Percentiles rank a stretch among this genome's conserved stretches.
Conservation (phyloP, 163 green algal species). For the Trebouxiophyceae sp. region DNA sequence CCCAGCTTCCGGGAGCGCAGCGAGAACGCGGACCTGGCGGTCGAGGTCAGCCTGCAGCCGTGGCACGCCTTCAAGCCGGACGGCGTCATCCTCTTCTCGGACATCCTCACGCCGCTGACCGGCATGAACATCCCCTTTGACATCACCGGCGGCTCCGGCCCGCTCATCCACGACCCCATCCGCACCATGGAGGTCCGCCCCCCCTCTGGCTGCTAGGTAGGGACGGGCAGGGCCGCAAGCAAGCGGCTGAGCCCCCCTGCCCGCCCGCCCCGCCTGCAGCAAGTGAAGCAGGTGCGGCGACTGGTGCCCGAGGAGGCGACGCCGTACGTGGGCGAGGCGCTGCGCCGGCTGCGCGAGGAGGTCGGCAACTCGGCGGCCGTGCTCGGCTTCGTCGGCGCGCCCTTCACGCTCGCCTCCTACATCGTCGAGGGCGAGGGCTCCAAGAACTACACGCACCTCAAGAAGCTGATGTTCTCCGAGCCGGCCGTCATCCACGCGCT, state of each 20-base stretch:
- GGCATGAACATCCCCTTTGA: slow-evolving; percentile 97
- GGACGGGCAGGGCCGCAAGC: too few species aligned
- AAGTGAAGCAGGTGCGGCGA: slow-evolving; percentile 57
- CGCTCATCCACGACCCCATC: slow-evolving; percentile 84
- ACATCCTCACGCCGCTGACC: slow-evolving; percentile 91
- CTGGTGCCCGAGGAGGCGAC: slow-evolving; percentile 63
- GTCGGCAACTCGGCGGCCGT: slow-evolving; percentile 21
- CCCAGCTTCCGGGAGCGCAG: slow-evolving; percentile 85
- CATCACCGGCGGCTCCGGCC: slow-evolving; percentile 71
- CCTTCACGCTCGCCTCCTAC: slow-evolving; percentile 91
- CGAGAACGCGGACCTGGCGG: slow-evolving; percentile 81
- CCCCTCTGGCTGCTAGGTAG: too few species aligned
- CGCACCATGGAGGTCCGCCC: slow-evolving; percentile 58
- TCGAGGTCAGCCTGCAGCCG: slow-evolving; percentile 88
- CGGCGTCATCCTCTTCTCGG: slow-evolving; percentile 92
- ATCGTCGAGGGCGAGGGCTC: slow-evolving; percentile 76
- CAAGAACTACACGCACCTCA: slow-evolving; percentile 85
- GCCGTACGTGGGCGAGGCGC: slow-evolving; percentile 77
- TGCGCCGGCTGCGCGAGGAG: slow-evolving; percentile 61
- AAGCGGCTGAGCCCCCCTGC: too few species aligned
- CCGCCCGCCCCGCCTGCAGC: slow-evolving; percentile 13
- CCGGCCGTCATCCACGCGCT: slow-evolving; percentile 81
- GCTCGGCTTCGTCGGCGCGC: slow-evolving; percentile 85
- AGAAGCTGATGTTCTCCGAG: slow-evolving; percentile 73
- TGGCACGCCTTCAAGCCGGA: slow-evolving; percentile 90